Conservation (phyloP, 306 rosid species). For the Coriaria nepalensis region DNA sequence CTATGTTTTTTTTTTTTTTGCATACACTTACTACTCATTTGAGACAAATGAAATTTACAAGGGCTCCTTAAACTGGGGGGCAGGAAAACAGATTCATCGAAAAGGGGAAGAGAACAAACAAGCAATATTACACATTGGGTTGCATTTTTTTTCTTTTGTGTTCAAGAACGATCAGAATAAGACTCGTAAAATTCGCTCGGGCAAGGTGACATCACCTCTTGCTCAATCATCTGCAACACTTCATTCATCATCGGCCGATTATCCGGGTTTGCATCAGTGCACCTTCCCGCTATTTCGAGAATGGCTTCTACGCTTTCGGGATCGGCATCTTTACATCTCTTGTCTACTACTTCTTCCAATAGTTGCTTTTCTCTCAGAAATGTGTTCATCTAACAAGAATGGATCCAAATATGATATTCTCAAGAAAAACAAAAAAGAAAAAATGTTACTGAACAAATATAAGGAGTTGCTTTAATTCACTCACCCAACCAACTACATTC, state of each 20-base stretch:
- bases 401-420: not conserved
- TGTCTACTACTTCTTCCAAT: slow-evolving; percentile 62
- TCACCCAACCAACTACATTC: slow-evolving; percentile 97
- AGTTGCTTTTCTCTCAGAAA: slow-evolving; percentile 43
- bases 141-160: not conserved
- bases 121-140: too few species aligned
- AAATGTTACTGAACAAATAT: not conserved
- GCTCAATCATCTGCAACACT: slow-evolving; percentile 74
- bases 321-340: slow-evolving; percentile 54
- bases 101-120: too few species aligned
- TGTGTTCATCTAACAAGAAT: slow-evolving; percentile 52
- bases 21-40: too few species aligned
- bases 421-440: not conserved
- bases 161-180: slow-evolving; percentile 54
- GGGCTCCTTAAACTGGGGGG: too few species aligned
- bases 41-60: too few species aligned
- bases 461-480: slow-evolving; percentile 7
- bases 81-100: too few species aligned
- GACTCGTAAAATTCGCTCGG: slow-evolving; percentile 78
- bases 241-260: slow-evolving; percentile 83
- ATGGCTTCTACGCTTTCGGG: slow-evolving; percentile 58
- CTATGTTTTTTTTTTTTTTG: too few species aligned
- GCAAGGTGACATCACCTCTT: slow-evolving; percentile 75
- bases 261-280: slow-evolving; percentile 74
- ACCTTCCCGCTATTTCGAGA: slow-evolving; percentile 69